Evolutionary conservation across 805 yeast species (phyloP), one percentile per base, ranked within the genome.

Genomic region (Candida namnaoensis): DNA sequence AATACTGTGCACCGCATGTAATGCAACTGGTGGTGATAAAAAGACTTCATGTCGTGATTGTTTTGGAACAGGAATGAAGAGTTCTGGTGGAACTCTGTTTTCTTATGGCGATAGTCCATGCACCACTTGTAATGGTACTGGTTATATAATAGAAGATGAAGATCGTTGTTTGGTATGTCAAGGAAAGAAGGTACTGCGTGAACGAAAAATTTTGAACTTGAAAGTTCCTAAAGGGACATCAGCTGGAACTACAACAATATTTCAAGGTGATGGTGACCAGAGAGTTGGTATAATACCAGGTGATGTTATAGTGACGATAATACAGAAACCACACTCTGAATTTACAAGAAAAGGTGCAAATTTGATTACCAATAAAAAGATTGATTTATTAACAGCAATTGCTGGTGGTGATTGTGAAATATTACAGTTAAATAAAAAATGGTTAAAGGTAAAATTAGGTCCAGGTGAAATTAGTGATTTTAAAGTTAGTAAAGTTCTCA

Each of bases 201-300:
- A 65, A 36, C 65, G 72, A 32, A 74, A 74, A 44, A 66, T 80
- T 9, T 58, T 82, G 28, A 68, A 70, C 38, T 68, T 81, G 8
- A 61, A 61, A n/a, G 64, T 80, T 3, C 68, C 71, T 14, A 77
- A 79, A 3, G 90, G 90, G 3, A 64, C 76, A 35, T 59, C 61
- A 35, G 56, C 71, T 39, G 78, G 80, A 0, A 78, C 77, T 45
- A 60, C 64, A 37, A 68, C 80, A 15, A 62, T 76, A 1, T 59
- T 80, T 19, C 62, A 69, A n/a, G 75, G 79, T 6, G 80, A 75
- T 50, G 85, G 81, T 0, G 88, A 82, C 52, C 83, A 81, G 56
- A 82, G 78, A 0, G 56, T 72, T 15, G 66, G 70, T 45, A 61
- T 76, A 4, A 60, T 72, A 4, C 83, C 88, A 0, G 90, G 90